Base-by-base conservation (phyloP, 768 basidiomycete genomes). In the Fomitopsis pulvina region DNA sequence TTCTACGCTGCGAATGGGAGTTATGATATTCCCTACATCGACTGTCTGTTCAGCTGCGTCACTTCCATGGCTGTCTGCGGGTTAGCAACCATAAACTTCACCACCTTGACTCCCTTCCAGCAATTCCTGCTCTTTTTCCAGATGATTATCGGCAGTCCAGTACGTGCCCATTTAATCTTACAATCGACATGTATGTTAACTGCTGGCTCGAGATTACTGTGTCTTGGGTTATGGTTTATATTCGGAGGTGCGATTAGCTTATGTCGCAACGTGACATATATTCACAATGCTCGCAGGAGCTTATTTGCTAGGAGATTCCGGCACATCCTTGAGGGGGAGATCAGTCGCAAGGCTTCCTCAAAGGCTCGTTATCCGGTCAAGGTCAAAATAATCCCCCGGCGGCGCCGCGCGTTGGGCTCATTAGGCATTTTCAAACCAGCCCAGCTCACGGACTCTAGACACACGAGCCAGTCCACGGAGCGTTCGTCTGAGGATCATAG, bases 1-100 rank as follows among this genome's bases (percentile, higher is more conserved):
- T 79, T 96, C 60, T 96, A 88, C 60, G 90, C 81, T 22, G 78
- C 77, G 67, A 92, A 92, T 73, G 91, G 87, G 38, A 67, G 70
- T 41, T 78, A 77, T 58, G 81, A 77, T 40, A 77, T 92, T 30
- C 59, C 78, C 18, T 93, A 87, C 64, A 73, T 90, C 62, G 91
- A 93, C 61, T 75, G 80, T 4, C 74, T 92, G 28, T 93, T 81
- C 72, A 79, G 78, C 65, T 86, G 79, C 51, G 78, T 88, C 60
- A 86, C 81, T 64, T 80, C 86, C 12, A 80, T 91, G 72, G 82
- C 83, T 4, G 83, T 87, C 49, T 88, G 81, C 68, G 87, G 87
- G n/a, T 70, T 87, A 38, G 75, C 76, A 45, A 80, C 86, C 7
- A 72, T 87, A 51, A 79, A 89, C 62, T 60, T 87, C 60, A 85